Percentiles rank a stretch among this genome's conserved stretches.
These are phyloP conservation scores for Fusarium annulatum DNA, from an alignment of 2,329 filamentous ascomycete species.

Conservation along the genomic window DNA sequence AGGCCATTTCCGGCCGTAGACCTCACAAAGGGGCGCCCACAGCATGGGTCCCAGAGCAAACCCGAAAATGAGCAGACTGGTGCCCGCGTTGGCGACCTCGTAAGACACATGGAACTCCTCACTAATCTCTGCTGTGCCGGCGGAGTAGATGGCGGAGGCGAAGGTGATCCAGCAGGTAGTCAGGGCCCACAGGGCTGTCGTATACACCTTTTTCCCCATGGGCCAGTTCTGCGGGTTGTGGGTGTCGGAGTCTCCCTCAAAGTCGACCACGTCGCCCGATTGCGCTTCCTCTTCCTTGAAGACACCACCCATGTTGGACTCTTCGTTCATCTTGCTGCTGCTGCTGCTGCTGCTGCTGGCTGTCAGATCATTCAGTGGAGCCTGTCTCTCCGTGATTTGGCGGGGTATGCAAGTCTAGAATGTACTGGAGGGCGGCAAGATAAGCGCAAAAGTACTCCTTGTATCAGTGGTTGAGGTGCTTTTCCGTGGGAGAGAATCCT, in stretches of 20 bases:
- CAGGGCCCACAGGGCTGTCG: background rate
- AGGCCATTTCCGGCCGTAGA: constrained; percentile 65
- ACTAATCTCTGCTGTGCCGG: constrained; percentile 11
- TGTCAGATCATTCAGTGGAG: background rate
- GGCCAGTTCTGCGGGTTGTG: background rate
- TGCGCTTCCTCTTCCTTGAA: background rate
- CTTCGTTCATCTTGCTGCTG: background rate
- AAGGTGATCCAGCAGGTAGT: background rate
- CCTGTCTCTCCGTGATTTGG: background rate
- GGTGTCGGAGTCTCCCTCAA: background rate
- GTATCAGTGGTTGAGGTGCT: background rate
- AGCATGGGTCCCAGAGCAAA: constrained; percentile 75
- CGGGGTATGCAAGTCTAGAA: background rate
- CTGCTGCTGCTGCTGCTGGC: background rate
- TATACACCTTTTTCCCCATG: background rate
- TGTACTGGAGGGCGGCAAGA: background rate
- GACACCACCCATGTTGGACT: background rate
- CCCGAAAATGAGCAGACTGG: constrained; percentile 18
- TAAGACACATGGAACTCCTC: constrained; percentile 7
- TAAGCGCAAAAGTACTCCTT: background rate
- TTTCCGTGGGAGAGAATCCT: background rate
- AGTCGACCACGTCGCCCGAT: background rate
- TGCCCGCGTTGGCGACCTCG: constrained; percentile 15
- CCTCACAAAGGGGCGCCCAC: constrained; percentile 79
- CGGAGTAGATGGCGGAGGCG: constrained; percentile 7